Evolutionary conservation across 2,329 filamentous ascomycete species (phyloP), one percentile per base, ranked within the genome.

Genomic region (Verticillium longisporum): DNA sequence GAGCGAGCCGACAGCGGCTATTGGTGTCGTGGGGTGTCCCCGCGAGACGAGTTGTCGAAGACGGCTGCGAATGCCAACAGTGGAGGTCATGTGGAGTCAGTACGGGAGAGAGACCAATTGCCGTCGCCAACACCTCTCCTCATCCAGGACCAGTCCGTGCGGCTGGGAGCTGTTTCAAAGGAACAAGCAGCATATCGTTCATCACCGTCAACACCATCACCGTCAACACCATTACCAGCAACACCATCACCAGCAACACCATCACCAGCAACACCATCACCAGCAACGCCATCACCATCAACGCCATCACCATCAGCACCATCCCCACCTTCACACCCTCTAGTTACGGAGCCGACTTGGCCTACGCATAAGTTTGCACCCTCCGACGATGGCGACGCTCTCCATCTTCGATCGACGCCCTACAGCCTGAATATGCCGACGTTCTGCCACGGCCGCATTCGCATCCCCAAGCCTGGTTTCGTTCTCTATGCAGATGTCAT

Each of bases 371-470:
- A 34, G 1, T 61, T 71, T 21, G 65, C 64, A n/a, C 66, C 70
- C 14, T 68, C 70, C 4, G 73, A 74, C n/a, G 71, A 74, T 11
- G 77, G 79, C 2, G 78, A 82, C 41, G 78, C 76, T 60, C 67
- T 84, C 37, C 82, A 78, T 65, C 72, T 81, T 55, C 73, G 72
- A 60, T 80, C 76, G 57, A 82, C 81, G 0, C 76, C 77, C 0
- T 83, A 74, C 64, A 83, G 82, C 0, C 61, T 80, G 33, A 81
- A 76, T 0, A 77, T 75, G n/a, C 81, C 83, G 1, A 68, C 69
- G 1, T 83, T 83, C 66, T 75, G 75, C 6, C 85, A 88, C 63
- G 85, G 84, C 0, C 78, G 78, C 3, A 84, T 88, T 63, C 77
- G 82, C 2, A 70, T 87, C 58, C 68, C 76, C 59, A 80, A 79